These are phyloP conservation scores for Backusella australiensis DNA, from an alignment of 192 early-diverging fungal genomes.

Conservation along the genomic window DNA sequence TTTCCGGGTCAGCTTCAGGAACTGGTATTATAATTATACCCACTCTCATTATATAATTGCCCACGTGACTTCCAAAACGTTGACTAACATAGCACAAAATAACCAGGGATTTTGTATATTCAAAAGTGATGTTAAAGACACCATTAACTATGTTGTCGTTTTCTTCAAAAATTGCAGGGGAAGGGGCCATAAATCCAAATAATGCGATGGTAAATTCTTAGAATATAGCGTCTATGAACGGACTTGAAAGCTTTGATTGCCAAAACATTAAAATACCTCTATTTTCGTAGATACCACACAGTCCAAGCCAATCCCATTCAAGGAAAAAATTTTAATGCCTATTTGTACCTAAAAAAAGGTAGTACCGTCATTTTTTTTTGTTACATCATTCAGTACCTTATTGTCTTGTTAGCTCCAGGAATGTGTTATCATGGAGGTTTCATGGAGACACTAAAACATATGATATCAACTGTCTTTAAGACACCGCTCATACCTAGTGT, in stretches of 20 bases:
- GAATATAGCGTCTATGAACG: conserved; percentile 4
- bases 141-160: not conserved
- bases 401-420: not conserved
- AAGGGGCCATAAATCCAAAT: not conserved
- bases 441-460: not conserved
- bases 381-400: not conserved
- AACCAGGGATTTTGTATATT: not conserved
- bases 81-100: not conserved
- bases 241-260: conserved; percentile 1
- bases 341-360: conserved; percentile 1
- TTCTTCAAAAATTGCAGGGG: not conserved
- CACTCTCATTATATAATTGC: not conserved
- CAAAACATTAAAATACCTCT: conserved; percentile 2
- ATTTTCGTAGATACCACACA: not conserved
- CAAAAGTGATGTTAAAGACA: not conserved
- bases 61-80: not conserved
- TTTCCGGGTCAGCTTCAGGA: conserved; percentile 5
- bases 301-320: not conserved
- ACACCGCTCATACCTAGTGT: not conserved
- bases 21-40: conserved; percentile 8
- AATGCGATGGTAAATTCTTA: not conserved
- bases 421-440: not conserved
- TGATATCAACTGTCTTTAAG: not conserved
- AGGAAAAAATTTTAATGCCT: not conserved
- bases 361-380: not conserved